phyloP scores from a whole-genome alignment of 352 stramenopile genomes.

The Thalassiosira hispida region DNA sequence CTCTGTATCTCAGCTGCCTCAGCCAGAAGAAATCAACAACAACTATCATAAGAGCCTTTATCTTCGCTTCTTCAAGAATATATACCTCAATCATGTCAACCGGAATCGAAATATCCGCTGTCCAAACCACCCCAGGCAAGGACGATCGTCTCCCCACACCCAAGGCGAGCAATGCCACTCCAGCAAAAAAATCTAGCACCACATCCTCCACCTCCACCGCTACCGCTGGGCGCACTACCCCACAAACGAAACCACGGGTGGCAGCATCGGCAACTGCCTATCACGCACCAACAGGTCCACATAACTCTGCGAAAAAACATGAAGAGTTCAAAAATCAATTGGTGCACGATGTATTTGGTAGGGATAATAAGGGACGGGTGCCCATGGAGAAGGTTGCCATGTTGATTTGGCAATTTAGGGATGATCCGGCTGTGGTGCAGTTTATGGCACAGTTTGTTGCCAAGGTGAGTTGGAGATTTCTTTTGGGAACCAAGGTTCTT shows the following conservation, averaged over 20 bases:
- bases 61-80: too few species aligned
- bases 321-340: constrained; percentile 71
- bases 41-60: too few species aligned
- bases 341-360: constrained; percentile 81
- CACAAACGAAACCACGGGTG: not conserved
- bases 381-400: constrained; percentile 86
- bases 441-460: constrained; percentile 85
- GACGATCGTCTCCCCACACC: constrained; percentile 12
- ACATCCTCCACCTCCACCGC: not conserved
- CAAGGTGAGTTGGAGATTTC: constrained; percentile 60
- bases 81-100: too few species aligned
- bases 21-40: too few species aligned
- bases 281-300: not conserved
- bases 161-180: constrained; percentile 31
- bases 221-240: not conserved
- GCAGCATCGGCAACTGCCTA: not conserved
- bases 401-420: constrained; percentile 85
- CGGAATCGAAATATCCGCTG: not conserved
- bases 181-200: not conserved
- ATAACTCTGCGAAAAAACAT: constrained; percentile 21
- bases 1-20: too few species aligned
- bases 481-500: not conserved
- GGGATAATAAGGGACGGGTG: constrained; percentile 70
- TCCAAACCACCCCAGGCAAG: constrained; percentile 3
- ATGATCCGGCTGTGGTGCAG: constrained; percentile 80